Base-by-base conservation (phyloP, 2,329 filamentous ascomycete genomes). In the Calonectria hawksworthii region DNA sequence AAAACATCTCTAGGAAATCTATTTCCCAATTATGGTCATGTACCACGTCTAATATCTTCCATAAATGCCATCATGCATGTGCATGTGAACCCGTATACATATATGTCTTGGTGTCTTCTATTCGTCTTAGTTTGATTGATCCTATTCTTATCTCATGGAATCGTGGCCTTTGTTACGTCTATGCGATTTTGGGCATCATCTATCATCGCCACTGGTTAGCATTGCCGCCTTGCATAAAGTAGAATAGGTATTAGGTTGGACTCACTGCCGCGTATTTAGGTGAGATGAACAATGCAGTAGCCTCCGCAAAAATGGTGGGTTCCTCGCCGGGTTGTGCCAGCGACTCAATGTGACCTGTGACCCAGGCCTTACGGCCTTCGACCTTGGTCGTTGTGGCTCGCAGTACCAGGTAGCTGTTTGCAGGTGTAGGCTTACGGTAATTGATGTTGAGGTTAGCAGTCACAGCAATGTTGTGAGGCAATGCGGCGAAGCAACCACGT, bases 281-380 rank as follows among this genome's bases (percentile, higher is more conserved):
- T 86, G 97, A 95, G 81, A 99, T 91, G 83, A 98, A 99, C 79
- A 99, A 86, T 3, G 94, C 96, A 82, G 94, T 94, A 0, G 95
- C 96, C 86, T 98, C 95, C 10, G 94, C 95, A 74, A 98, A 84
- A 63, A 96, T 89, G 21, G 89, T 86, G 1, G 93, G 92, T 79
- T 89, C 88, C 84, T 93, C 90, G 11, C 92, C 91, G 41, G 79
- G 87, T 87, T 89, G 73, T 10, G 91, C 91, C 75, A 99, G 86
- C 70, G 95, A 93, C 89, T 98, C 96, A 80, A 99, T 93, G 79
- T 92, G 91, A 1, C 95, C 97, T 86, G 94, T 93, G 1, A 98
- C 95, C 95, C 95, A 98, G 16, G 96, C 96, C 88, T 99, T 99
- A 76, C 97, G 90, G 1, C 97, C 96, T 83, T 99, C 96, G 1